Evolutionary conservation across 73 alveolate genomes (phyloP).

Genomic region (Effrenium voratum): DNA sequence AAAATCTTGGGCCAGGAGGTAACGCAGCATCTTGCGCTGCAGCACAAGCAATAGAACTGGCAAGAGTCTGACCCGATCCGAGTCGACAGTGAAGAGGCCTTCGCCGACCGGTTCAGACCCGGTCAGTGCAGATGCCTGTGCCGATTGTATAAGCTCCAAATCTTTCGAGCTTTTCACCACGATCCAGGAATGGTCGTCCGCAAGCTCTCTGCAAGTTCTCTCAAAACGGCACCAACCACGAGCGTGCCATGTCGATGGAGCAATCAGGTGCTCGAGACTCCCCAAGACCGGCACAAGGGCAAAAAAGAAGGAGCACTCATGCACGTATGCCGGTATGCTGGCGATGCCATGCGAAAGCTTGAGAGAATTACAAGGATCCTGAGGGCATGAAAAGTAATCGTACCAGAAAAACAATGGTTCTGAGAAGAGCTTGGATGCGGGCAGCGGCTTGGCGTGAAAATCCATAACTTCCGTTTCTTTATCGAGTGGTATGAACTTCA

Average conservation of each 20-base stretch:
- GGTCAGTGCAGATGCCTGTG: background rate
- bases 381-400: conserved; percentile 17
- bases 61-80: background rate
- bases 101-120: background rate
- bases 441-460: background rate
- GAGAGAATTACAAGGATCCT: background rate
- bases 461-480: background rate
- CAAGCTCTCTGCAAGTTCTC: background rate
- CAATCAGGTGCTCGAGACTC: background rate
- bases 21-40: background rate
- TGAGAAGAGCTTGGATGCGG: background rate
- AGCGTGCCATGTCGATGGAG: background rate
- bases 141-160: background rate
- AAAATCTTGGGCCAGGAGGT: background rate
- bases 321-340: conserved; percentile 17
- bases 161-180: background rate
- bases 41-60: background rate
- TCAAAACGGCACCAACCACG: conserved; percentile 18
- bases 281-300: background rate
- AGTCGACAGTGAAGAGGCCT: background rate
- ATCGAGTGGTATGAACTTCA: background rate
- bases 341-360: background rate
- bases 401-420: conserved; percentile 15
- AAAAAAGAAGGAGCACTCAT: background rate
- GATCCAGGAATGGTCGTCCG: background rate